A percentile compares a stretch with the other conserved stretches of the same genome.
phyloP scores from a whole-genome alignment of 2,329 filamentous ascomycete species.

The Aspergillus novoparasiticus region DNA sequence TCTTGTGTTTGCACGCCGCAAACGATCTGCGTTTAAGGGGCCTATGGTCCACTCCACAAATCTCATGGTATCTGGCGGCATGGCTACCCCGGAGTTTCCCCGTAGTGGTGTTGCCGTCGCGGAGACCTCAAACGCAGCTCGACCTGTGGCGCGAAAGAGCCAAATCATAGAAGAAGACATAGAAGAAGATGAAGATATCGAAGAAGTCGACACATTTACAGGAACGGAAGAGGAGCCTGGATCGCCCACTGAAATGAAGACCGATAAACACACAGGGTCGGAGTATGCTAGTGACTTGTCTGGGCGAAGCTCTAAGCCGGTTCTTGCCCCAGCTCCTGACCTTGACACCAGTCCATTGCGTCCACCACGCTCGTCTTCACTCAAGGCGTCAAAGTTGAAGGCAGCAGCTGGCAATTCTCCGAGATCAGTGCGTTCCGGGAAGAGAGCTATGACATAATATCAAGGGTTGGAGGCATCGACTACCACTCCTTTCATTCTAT shows the following conservation, averaged over 20 bases:
- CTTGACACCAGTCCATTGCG: slow-evolving; percentile 33
- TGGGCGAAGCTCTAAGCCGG: slow-evolving; percentile 24
- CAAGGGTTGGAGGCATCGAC: slow-evolving; percentile 9
- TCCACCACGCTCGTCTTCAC: slow-evolving; percentile 44
- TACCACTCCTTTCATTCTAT: slow-evolving; percentile 7
- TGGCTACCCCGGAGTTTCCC: slow-evolving; percentile 37
- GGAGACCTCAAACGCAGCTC: slow-evolving; percentile 21
- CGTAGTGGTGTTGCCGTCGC: slow-evolving; percentile 29
- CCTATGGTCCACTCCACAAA: slow-evolving; percentile 46
- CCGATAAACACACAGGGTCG: slow-evolving; percentile 13
- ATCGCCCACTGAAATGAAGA: slow-evolving; percentile 24
- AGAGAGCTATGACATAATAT: slow-evolving; percentile 6
- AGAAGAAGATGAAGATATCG: slow-evolving; percentile 43
- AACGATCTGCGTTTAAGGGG: slow-evolving; percentile 49
- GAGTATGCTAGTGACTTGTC: slow-evolving; percentile 19
- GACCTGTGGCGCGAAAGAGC: slow-evolving; percentile 39
- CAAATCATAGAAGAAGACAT: slow-evolving; percentile 49
- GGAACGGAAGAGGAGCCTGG: slow-evolving; percentile 32
- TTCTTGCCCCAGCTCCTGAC: slow-evolving; percentile 36
- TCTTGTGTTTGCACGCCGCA: slow-evolving; percentile 50
- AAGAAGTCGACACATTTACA: slow-evolving; percentile 46
- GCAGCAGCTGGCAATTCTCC: slow-evolving; percentile 18
- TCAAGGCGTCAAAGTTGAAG: slow-evolving; percentile 25
- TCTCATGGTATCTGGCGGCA: slow-evolving; percentile 35
- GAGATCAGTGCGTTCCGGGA: slow-evolving; percentile 18